phyloP scores from a whole-genome alignment of 2,329 filamentous ascomycete genomes.

The Sphaerulina populicola region DNA sequence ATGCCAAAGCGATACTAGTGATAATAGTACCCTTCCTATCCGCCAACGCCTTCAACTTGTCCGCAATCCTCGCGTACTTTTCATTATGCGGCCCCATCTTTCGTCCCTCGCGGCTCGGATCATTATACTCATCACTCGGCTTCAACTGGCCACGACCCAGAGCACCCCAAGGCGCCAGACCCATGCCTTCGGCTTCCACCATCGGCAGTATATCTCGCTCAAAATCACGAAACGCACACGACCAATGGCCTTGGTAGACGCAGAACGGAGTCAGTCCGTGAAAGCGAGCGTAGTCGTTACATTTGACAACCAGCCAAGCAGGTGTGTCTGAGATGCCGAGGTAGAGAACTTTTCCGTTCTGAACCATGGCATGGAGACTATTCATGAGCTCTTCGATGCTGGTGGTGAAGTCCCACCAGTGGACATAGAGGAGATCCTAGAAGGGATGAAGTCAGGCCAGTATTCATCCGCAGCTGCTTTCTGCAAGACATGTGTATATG shows the following conservation, averaged over 20 bases:
- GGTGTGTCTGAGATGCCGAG: conserved; percentile 61
- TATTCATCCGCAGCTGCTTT: no score
- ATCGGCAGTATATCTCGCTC: conserved; percentile 44
- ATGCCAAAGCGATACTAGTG: conserved; percentile 48
- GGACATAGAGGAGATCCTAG: conserved; percentile 42
- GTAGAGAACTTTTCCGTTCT: conserved; percentile 56
- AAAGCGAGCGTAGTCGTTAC: conserved; percentile 50
- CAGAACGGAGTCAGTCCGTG: conserved; percentile 45
- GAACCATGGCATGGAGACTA: conserved; percentile 53
- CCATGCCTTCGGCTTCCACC: conserved; percentile 33
- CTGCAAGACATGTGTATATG: no score
- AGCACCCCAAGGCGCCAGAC: conserved; percentile 56
- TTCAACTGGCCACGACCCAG: conserved; percentile 19
- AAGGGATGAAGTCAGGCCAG: no score
- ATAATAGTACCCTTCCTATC: conserved; percentile 49
- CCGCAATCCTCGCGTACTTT: conserved; percentile 45
- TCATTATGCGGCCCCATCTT: conserved; percentile 29
- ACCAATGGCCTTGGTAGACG: conserved; percentile 36
- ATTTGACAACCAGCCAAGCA: conserved; percentile 46
- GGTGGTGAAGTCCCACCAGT: conserved; percentile 56
- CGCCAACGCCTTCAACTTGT: conserved; percentile 54
- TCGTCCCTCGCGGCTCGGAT: conserved; percentile 32
- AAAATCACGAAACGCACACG: conserved; percentile 30
- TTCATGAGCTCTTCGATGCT: conserved; percentile 61
- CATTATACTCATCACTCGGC: conserved; percentile 22